A percentile compares a stretch with the other conserved stretches of the same genome.
Evolutionary conservation across 208 protist genomes (phyloP).

Genomic region (Leishmania aethiopica): DNA sequence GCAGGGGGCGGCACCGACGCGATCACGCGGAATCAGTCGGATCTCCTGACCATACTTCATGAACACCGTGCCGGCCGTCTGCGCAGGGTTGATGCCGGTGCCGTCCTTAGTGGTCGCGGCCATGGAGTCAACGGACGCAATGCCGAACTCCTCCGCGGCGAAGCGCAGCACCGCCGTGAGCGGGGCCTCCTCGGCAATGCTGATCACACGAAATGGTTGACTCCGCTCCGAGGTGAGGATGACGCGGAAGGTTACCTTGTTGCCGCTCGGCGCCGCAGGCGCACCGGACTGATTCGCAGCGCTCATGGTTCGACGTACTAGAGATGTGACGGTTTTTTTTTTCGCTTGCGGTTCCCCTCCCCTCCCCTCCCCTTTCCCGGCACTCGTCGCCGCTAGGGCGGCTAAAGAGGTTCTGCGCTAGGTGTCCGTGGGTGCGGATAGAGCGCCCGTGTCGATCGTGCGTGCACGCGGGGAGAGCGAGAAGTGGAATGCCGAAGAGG

Average conservation of each 20-base stretch:
- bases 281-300: slow-evolving; percentile 2
- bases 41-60: slow-evolving; percentile 96
- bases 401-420: too few relatives aligned
- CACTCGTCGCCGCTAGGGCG: too few relatives aligned
- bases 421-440: not conserved
- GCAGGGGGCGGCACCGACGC: slow-evolving; percentile 61
- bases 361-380: too few relatives aligned
- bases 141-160: slow-evolving; percentile 93
- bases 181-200: slow-evolving; percentile 94
- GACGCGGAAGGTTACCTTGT: slow-evolving; percentile 81
- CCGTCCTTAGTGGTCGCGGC: slow-evolving; percentile 92
- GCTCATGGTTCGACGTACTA: slow-evolving; percentile 2
- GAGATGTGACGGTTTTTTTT: too few relatives aligned
- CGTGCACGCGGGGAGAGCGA: not conserved
- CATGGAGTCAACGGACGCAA: slow-evolving; percentile 81
- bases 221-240: slow-evolving; percentile 85
- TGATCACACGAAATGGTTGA: slow-evolving; percentile 88
- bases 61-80: slow-evolving; percentile 93
- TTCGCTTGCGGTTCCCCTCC: too few relatives aligned
- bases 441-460: not conserved
- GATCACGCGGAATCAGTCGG: slow-evolving; percentile 94
- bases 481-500: not conserved
- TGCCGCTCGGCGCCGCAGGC: slow-evolving; percentile 32
- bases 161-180: slow-evolving; percentile 96
- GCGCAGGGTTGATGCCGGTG: slow-evolving; percentile 95